Evolutionary conservation across 2,329 filamentous ascomycete species (phyloP).

Genomic region (Calonectria pseudoreteaudii): DNA sequence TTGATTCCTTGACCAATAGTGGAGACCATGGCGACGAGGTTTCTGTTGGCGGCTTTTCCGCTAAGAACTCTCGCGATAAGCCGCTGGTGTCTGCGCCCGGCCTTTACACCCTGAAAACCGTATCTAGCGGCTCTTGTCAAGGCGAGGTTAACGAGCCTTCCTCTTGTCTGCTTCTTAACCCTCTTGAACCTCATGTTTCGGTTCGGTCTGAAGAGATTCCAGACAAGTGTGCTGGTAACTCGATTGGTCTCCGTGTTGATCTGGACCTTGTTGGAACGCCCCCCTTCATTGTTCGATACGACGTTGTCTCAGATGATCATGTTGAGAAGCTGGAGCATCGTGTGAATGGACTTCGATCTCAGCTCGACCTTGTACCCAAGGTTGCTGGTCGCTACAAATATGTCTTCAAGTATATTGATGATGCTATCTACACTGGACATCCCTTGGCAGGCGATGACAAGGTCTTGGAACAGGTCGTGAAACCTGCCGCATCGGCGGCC

Average conservation of each 20-base stretch:
- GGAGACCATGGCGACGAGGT: constrained; percentile 76
- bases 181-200: constrained; percentile 83
- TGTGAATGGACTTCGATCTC: constrained; percentile 80
- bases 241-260: constrained; percentile 89
- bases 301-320: constrained; percentile 72
- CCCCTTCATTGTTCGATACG: constrained; percentile 87
- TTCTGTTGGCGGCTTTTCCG: constrained; percentile 67
- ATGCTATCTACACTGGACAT: constrained; percentile 81
- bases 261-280: constrained; percentile 92
- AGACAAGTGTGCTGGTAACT: constrained; percentile 94
- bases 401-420: constrained; percentile 82
- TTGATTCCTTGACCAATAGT: constrained; percentile 74
- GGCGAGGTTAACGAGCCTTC: constrained; percentile 94
- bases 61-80: constrained; percentile 71
- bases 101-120: constrained; percentile 84
- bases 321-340: constrained; percentile 65
- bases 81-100: constrained; percentile 81
- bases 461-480: constrained; percentile 87
- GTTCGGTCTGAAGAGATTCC: constrained; percentile 84
- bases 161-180: constrained; percentile 92
- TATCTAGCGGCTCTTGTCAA: constrained; percentile 83
- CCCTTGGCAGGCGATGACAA: constrained; percentile 71
- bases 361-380: constrained; percentile 84
- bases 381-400: constrained; percentile 90
- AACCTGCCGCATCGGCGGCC: constrained; percentile 88